Conservation (phyloP, 2,329 filamentous ascomycete genomes). For the Colletotrichum cuscutae region DNA sequence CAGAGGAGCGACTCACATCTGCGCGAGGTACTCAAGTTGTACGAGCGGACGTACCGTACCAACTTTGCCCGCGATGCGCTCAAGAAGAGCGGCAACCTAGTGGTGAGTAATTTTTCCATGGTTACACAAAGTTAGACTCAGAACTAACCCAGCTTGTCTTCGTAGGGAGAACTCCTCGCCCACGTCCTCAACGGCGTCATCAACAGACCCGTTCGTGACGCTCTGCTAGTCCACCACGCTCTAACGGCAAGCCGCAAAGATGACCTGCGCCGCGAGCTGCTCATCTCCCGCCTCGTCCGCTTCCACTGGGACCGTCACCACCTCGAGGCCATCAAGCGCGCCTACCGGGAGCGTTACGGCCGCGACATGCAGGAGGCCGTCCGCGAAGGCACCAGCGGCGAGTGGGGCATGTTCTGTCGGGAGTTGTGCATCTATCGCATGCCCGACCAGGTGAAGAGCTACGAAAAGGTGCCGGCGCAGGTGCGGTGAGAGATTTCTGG, state of each 20-base stretch:
- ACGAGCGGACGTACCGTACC: conserved; percentile 76
- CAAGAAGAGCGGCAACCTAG: conserved; percentile 88
- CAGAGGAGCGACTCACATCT: conserved; percentile 84
- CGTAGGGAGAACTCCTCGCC: conserved; percentile 88
- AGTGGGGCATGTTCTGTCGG: conserved; percentile 82
- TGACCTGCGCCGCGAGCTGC: conserved; percentile 80
- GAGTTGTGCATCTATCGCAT: conserved; percentile 73
- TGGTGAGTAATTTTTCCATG: conserved; percentile 69
- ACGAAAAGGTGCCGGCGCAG: conserved; percentile 53
- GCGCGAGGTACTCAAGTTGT: conserved; percentile 79
- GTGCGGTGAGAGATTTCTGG: background rate
- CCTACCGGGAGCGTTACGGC: conserved; percentile 83
- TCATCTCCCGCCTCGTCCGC: conserved; percentile 88
- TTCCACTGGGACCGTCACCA: conserved; percentile 93
- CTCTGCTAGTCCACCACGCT: conserved; percentile 90
- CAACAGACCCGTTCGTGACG: conserved; percentile 93
- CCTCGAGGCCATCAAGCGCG: conserved; percentile 80
- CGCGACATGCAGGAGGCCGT: conserved; percentile 81
- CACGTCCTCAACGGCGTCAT: conserved; percentile 97
- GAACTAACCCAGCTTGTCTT: conserved; percentile 17
- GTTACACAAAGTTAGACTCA: background rate
- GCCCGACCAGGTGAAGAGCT: conserved; percentile 66
- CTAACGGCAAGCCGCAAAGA: conserved; percentile 79
- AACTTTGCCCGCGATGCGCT: conserved; percentile 93
- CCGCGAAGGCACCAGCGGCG: conserved; percentile 77